phyloP scores from a whole-genome alignment of 1,284 basidiomycete genomes.

The Tilletia horrida region DNA sequence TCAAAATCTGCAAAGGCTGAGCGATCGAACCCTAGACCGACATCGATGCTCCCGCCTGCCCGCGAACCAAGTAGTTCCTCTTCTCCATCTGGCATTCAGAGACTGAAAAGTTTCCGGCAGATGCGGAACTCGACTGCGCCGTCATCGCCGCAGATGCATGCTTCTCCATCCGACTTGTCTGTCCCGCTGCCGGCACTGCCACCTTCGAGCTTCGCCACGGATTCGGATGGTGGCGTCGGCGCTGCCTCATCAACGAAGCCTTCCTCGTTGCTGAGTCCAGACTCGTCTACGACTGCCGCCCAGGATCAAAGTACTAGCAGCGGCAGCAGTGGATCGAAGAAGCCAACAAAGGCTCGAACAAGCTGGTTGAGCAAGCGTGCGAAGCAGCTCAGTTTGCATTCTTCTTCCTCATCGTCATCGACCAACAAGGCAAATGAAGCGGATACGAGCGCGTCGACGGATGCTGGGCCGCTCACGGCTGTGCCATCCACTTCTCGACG shows the following conservation, averaged over 20 bases:
- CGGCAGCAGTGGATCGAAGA: background rate
- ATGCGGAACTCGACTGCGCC: background rate
- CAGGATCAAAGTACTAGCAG: too few species aligned
- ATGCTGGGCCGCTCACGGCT: background rate
- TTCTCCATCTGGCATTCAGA: background rate
- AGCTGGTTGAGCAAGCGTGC: constrained; percentile 47
- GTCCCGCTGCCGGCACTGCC: too few species aligned
- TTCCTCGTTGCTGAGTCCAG: too few species aligned
- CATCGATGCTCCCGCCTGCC: too few species aligned
- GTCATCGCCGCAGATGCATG: background rate
- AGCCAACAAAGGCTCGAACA: background rate
- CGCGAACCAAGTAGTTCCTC: background rate
- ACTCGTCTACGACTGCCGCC: background rate
- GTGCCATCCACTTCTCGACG: background rate
- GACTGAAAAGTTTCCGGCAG: constrained; percentile 6
- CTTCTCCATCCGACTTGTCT: too few species aligned
- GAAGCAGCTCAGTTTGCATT: constrained; percentile 27
- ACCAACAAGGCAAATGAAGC: background rate
- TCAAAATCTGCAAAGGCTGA: too few species aligned
- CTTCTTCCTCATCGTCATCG: background rate
- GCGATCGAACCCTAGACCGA: too few species aligned
- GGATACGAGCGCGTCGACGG: background rate
- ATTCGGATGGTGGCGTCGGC: too few species aligned
- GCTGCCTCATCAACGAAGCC: too few species aligned
- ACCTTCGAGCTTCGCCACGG: too few species aligned